Conservation (phyloP, 2,329 filamentous ascomycete genomes). For the Allantophomopsis cytisporea region DNA sequence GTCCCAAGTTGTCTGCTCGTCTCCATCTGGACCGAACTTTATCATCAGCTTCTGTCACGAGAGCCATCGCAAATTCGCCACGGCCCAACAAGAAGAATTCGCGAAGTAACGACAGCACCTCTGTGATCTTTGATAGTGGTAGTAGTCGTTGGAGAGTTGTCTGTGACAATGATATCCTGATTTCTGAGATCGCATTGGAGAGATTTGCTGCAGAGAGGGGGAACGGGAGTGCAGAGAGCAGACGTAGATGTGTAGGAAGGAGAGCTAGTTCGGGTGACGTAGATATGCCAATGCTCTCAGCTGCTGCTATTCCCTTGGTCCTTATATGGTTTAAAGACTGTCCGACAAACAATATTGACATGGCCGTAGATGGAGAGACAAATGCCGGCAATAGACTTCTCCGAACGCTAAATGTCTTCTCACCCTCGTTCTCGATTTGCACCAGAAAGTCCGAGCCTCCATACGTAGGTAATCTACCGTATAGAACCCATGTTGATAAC, state of each 20-base stretch:
- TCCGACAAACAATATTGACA: slow-evolving; percentile 82
- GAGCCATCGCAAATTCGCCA: slow-evolving; percentile 80
- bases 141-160: slow-evolving; percentile 74
- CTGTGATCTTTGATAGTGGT: slow-evolving; percentile 62
- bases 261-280: slow-evolving; percentile 39
- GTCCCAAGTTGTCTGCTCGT: slow-evolving; percentile 42
- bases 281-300: slow-evolving; percentile 2
- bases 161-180: slow-evolving; percentile 70
- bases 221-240: slow-evolving; percentile 54
- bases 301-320: slow-evolving; percentile 29
- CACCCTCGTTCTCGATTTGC: slow-evolving; percentile 23
- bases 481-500: slow-evolving; percentile 79
- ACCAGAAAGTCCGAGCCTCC: slow-evolving; percentile 84
- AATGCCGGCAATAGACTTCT: slow-evolving; percentile 61
- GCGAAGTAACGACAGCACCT: slow-evolving; percentile 64
- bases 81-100: slow-evolving; percentile 80
- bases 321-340: slow-evolving; percentile 78
- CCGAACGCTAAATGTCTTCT: slow-evolving; percentile 25
- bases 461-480: slow-evolving; percentile 68
- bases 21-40: slow-evolving; percentile 63
- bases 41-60: slow-evolving; percentile 76
- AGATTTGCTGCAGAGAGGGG: slow-evolving; percentile 64
- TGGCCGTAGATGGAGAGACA: slow-evolving; percentile 58
- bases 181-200: slow-evolving; percentile 57
- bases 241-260: slow-evolving; percentile 52